Evolutionary conservation across 2,329 filamentous ascomycete genomes (phyloP).

Genomic region (Hortaea sp.): DNA sequence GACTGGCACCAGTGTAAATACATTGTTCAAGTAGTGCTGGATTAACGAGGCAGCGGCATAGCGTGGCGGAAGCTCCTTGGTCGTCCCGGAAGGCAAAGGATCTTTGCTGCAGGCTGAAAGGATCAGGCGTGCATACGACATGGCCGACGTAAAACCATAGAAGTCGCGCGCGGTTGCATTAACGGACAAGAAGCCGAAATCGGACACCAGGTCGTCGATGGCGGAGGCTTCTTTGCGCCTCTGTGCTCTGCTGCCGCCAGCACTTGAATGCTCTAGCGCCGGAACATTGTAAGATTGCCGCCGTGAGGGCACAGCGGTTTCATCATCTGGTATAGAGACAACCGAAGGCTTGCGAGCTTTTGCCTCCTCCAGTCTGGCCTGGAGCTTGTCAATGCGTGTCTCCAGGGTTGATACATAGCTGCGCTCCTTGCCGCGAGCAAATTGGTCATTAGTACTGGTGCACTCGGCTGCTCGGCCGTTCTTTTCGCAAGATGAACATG

Average conservation of each 20-base stretch:
- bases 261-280: conserved; percentile 21
- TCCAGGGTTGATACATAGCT: conserved; percentile 97
- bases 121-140: conserved; percentile 85
- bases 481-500: conserved; percentile 90
- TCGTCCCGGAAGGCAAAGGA: conserved; percentile 51
- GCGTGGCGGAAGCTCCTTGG: conserved; percentile 57
- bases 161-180: conserved; percentile 93
- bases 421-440: conserved; percentile 86
- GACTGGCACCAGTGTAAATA: conserved; percentile 71
- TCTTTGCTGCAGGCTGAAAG: conserved; percentile 73
- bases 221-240: conserved; percentile 64
- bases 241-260: conserved; percentile 26
- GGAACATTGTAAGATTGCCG: conserved; percentile 30
- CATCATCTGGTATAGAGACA: conserved; percentile 54
- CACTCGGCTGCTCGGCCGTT: conserved; percentile 79
- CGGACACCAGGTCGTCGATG: conserved; percentile 83
- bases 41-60: conserved; percentile 59
- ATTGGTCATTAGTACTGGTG: conserved; percentile 90
- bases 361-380: conserved; percentile 57
- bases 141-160: conserved; percentile 74
- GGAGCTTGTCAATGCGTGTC: conserved; percentile 76
- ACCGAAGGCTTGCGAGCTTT: conserved; percentile 65
- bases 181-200: conserved; percentile 90
- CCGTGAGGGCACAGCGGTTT: conserved; percentile 35
- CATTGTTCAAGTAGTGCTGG: conserved; percentile 74